A percentile compares a stretch with the other conserved stretches of the same genome.
Conservation (phyloP, 768 basidiomycete species). For the Xerocomellus chrysenteron region DNA sequence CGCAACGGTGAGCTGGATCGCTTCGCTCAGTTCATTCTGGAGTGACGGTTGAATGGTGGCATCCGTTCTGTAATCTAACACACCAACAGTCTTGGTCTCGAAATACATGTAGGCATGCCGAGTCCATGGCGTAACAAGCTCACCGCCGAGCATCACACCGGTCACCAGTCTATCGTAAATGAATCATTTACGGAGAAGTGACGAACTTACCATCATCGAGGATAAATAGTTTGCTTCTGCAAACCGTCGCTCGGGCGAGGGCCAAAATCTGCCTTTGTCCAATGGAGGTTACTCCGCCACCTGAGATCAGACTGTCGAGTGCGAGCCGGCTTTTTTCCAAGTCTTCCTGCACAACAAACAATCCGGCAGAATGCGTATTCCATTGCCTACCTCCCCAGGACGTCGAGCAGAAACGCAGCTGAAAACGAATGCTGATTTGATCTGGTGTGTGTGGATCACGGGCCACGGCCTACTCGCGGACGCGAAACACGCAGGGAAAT, state of each 20-base stretch:
- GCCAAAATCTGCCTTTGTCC: constrained; percentile 62
- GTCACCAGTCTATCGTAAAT: neutral
- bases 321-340: constrained; percentile 38
- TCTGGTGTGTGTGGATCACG: too few species aligned
- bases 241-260: constrained; percentile 56
- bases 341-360: constrained; percentile 41
- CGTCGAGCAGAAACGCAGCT: too few species aligned
- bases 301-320: constrained; percentile 45
- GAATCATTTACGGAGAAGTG: neutral
- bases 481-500: too few species aligned
- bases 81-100: too few species aligned
- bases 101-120: too few species aligned
- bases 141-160: constrained; percentile 34
- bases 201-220: constrained; percentile 49
- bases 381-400: too few species aligned
- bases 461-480: too few species aligned
- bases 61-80: too few species aligned
- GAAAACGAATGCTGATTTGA: too few species aligned
- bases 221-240: constrained; percentile 56
- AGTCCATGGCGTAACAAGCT: constrained; percentile 14
- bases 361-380: constrained; percentile 37
- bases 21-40: too few species aligned
- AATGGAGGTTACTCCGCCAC: constrained; percentile 50
- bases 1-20: constrained; percentile 50
- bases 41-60: too few species aligned